Base-by-base conservation (phyloP, 345 rosid genomes). In the Pistacia atlantica region DNA sequence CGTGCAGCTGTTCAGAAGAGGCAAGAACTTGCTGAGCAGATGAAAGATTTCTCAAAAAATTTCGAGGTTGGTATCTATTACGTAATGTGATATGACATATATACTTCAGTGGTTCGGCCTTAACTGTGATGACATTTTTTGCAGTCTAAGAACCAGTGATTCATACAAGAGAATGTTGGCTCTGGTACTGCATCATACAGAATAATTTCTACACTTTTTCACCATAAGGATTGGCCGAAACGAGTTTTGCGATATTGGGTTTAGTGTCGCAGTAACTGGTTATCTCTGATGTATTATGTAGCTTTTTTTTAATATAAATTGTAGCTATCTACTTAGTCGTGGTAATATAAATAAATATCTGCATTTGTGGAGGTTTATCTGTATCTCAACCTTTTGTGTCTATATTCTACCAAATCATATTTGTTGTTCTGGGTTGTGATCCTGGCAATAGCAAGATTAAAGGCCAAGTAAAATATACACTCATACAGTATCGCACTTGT, bases 21-120 rank as follows among this genome's bases (percentile, higher is more conserved):
- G 76, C 80, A 85, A 77, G 90, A 88, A 76, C 69, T 91, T 8
- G 84, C 90, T 1, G 93, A 91, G 78, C 90, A 83, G 57, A 35
- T 91, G 73, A 88, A 88, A 76, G 91, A 91, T 25, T 1, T 90
- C 20, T 78, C 93, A 0, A 86, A 86, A 76, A 85, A 85, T 72
- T 54, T 81, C 1, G 91, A 89, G 61, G 91, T 84, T 6, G 11
- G 71, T 62, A 17, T n/a, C 61, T 25, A 4, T 59, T 16, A 0
- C 54, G n/a, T 12, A 51, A 58, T 58, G 49, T 57, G 33, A 68
- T 42, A 42, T 42, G 9, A 42, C 42, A 38, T 42, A 42, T 42
- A 42, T 42, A 8, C 46, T 42, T 42, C 1, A 42, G 46, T 42
- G 46, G 9, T 42, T 42, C 8, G 46, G 46, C 9, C 46, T 42